Evolutionary conservation across 495 filamentous ascomycete species (phyloP), one percentile per base, ranked within the genome.

Genomic region (Penicillium pancosmium): DNA sequence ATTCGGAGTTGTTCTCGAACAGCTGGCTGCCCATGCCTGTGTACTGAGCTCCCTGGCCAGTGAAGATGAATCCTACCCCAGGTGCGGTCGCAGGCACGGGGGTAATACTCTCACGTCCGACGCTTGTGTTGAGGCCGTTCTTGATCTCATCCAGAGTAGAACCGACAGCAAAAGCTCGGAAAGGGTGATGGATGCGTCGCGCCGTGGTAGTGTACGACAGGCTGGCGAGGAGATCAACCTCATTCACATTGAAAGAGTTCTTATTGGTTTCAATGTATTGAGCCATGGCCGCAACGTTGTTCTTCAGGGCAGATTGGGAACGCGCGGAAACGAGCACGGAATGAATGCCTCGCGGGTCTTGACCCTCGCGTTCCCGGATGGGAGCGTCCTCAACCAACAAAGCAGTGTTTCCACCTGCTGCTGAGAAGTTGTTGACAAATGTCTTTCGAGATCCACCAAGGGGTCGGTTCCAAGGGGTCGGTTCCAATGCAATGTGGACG

Each of bases 201-300:
- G 91, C 91, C 10, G 91, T 94, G 1, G 88, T 91, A 5, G 90
- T 91, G 71, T 95, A 96, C 5, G 91, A 86, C 5, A 94, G 55
- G 44, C 60, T 72, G 63, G 66, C 74, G 69, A 68, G 68, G 61
- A 64, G 67, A 59, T 63, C 79, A 65, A 63, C 70, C 57, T 69
- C 71, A 50, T 75, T 73, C 25, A 72, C 64, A 54, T 71, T 70
- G 60, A 76, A 78, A 25, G 68, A 55, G 13, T 76, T 73, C 18
- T 71, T 78, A 63, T 85, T 78, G 1, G 75, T 68, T 54, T 80
- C 73, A 46, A 88, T 67, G 59, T 80, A 86, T 27, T 80, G 68
- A 25, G 80, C 63, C 1, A 86, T 64, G 59, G 76, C 75, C 23
- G 71, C 66, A 48, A 84, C 73, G 65, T 86, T 87, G 43, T 77